Evolutionary conservation across 805 yeast species (phyloP).

Genomic region (Helenozyma rhizophorensis): DNA sequence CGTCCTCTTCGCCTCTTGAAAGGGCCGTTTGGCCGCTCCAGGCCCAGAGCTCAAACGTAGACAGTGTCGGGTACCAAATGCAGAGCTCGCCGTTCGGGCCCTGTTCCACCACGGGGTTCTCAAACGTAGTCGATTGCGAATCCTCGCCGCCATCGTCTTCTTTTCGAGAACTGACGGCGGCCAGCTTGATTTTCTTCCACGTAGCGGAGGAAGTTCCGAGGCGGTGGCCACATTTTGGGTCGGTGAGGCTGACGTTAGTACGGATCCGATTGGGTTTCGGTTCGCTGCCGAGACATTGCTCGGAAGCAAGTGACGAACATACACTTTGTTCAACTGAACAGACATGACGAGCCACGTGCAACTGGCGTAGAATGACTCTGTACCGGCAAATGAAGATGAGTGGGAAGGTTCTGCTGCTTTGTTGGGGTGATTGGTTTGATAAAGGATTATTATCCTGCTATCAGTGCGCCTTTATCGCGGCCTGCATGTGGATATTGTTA

Average conservation of each 20-base stretch:
- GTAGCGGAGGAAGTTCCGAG: slow-evolving; percentile 40
- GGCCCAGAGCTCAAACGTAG: slow-evolving; percentile 31
- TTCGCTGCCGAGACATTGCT: too few relatives aligned
- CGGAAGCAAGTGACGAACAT: too few relatives aligned
- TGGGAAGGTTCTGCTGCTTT: too few relatives aligned
- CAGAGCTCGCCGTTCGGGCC: slow-evolving; percentile 33
- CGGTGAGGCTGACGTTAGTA: slow-evolving; percentile 23
- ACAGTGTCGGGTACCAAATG: slow-evolving; percentile 18
- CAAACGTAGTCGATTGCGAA: too few relatives aligned
- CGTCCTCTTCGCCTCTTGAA: slow-evolving; percentile 8
- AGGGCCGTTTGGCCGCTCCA: slow-evolving; percentile 24
- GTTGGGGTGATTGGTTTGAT: too few relatives aligned
- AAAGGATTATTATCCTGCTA: too few relatives aligned
- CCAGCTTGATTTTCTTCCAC: slow-evolving; percentile 38
- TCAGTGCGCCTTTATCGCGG: too few relatives aligned
- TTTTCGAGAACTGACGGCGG: slow-evolving; percentile 10
- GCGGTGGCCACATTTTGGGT: slow-evolving; percentile 32
- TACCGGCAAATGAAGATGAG: too few relatives aligned
- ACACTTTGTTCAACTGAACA: slow-evolving; percentile 3
- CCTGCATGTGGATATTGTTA: background rate
- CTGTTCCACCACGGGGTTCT: slow-evolving; percentile 16
- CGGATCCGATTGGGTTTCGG: too few relatives aligned
- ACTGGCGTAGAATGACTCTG: too few relatives aligned
- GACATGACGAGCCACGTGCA: too few relatives aligned
- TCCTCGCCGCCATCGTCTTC: slow-evolving; percentile 1